These are phyloP conservation scores for Linderina pennispora DNA, from an alignment of 192 early-diverging fungal genomes.

Conservation along the genomic window DNA sequence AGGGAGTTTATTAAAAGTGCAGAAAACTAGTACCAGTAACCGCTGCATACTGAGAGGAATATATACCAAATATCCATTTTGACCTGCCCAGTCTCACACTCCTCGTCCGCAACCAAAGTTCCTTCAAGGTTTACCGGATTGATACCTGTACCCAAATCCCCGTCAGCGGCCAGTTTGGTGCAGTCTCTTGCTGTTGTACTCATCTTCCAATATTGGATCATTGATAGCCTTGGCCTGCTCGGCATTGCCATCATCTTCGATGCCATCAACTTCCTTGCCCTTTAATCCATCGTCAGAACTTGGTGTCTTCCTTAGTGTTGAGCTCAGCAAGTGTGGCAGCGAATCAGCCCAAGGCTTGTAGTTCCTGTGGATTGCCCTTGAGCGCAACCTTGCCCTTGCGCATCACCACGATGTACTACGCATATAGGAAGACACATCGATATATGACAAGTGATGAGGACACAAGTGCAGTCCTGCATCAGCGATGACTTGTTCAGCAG, in stretches of 20 bases:
- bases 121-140: slow-evolving; percentile 10
- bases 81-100: slow-evolving; percentile 70
- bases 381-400: slow-evolving; percentile 58
- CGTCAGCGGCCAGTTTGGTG: slow-evolving; percentile 15
- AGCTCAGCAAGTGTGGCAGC: slow-evolving; percentile 9
- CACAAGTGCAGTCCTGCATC: slow-evolving; percentile 67
- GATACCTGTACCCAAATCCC: slow-evolving; percentile 19
- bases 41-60: slow-evolving; percentile 61
- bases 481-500: slow-evolving; percentile 54
- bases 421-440: slow-evolving; percentile 55
- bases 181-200: neutral
- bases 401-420: slow-evolving; percentile 54
- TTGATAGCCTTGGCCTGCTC: slow-evolving; percentile 27
- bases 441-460: slow-evolving; percentile 91
- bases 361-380: slow-evolving; percentile 47
- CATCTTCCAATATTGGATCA: slow-evolving; percentile 6
- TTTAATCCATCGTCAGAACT: slow-evolving; percentile 5
- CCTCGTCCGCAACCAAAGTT: slow-evolving; percentile 71
- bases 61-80: slow-evolving; percentile 58
- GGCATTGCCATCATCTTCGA: slow-evolving; percentile 26
- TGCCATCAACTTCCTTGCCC: neutral
- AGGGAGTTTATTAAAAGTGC: slow-evolving; percentile 42
- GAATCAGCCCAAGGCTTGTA: slow-evolving; percentile 37
- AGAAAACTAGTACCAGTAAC: slow-evolving; percentile 48
- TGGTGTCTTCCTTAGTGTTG: slow-evolving; percentile 19